These are phyloP conservation scores for Rutstroemia sp. DNA, from an alignment of 2,329 filamentous ascomycete genomes.

Conservation along the genomic window DNA sequence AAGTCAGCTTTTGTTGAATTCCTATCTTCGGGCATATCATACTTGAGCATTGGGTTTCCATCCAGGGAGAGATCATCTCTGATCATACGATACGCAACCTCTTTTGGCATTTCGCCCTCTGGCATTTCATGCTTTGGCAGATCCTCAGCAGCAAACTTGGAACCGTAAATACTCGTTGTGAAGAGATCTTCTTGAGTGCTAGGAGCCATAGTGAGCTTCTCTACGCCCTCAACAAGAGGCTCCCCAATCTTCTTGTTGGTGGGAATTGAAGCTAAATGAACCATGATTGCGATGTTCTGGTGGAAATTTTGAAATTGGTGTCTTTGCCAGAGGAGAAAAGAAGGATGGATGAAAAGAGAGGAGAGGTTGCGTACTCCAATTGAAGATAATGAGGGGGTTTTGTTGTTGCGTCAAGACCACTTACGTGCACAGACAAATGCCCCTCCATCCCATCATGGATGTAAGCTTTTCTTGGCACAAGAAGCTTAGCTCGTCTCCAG, in stretches of 20 bases:
- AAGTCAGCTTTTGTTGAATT: slow-evolving; percentile 2
- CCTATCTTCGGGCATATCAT: slow-evolving; percentile 24
- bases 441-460: no score
- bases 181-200: slow-evolving; percentile 17
- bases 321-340: background rate
- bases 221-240: slow-evolving; percentile 34
- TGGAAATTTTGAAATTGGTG: background rate
- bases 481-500: no score
- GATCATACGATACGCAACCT: slow-evolving; percentile 95
- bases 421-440: no score
- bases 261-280: slow-evolving; percentile 39
- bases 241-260: slow-evolving; percentile 14
- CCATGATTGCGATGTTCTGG: slow-evolving; percentile 32
- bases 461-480: no score
- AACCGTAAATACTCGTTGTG: slow-evolving; percentile 64
- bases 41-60: slow-evolving; percentile 84
- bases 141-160: slow-evolving; percentile 71
- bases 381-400: no score
- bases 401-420: no score
- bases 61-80: slow-evolving; percentile 90
- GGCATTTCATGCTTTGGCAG: slow-evolving; percentile 82
- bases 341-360: background rate
- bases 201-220: slow-evolving; percentile 37
- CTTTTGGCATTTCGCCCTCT: slow-evolving; percentile 80
- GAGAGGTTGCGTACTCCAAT: background rate